Evolutionary conservation across 2,329 filamentous ascomycete genomes (phyloP).

Genomic region (Hypoxylon sp.): DNA sequence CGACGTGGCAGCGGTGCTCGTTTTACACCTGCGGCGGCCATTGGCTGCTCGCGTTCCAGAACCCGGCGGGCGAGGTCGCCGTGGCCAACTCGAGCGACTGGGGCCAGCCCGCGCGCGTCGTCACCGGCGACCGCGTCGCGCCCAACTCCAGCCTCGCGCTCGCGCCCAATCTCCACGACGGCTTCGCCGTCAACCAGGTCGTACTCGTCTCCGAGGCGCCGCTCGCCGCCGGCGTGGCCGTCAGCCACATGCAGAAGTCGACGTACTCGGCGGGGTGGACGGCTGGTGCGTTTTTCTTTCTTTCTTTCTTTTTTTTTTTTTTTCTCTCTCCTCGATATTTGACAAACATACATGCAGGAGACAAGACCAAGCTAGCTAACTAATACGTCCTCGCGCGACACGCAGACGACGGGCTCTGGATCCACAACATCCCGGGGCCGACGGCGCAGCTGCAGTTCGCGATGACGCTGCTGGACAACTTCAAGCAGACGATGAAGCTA

Average conservation of each 20-base stretch:
- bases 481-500: slow-evolving; percentile 7
- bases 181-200: background rate
- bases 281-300: background rate
- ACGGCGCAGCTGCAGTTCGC: slow-evolving; percentile 21
- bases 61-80: slow-evolving; percentile 15
- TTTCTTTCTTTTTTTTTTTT: background rate
- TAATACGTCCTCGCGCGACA: no score
- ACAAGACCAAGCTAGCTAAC: no score
- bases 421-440: slow-evolving; percentile 4
- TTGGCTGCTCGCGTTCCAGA: slow-evolving; percentile 33
- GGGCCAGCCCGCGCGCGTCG: background rate
- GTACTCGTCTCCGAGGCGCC: slow-evolving; percentile 4
- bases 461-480: slow-evolving; percentile 15
- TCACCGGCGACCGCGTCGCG: slow-evolving; percentile 1
- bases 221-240: background rate
- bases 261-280: background rate
- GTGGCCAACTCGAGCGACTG: slow-evolving; percentile 25
- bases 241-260: slow-evolving; percentile 17
- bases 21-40: slow-evolving; percentile 1
- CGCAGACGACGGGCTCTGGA: background rate
- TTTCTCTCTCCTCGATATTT: no score
- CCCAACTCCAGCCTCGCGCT: slow-evolving; percentile 23
- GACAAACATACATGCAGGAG: no score
- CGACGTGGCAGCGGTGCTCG: slow-evolving; percentile 28
- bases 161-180: slow-evolving; percentile 16